Conservation (phyloP, 768 basidiomycete species). For the Rhizopogon vinicolor region DNA sequence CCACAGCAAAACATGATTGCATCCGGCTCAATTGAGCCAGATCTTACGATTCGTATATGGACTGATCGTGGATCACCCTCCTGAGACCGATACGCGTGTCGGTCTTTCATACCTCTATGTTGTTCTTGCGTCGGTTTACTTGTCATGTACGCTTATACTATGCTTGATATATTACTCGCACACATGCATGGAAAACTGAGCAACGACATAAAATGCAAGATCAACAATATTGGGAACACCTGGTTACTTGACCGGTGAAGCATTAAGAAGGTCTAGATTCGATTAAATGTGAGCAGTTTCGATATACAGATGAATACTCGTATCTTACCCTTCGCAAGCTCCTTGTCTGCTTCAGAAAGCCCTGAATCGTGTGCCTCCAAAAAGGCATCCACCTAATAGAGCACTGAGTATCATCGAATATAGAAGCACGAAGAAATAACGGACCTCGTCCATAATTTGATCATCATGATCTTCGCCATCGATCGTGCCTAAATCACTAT, state of each 20-base stretch:
- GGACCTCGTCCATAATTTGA: slow-evolving; percentile 85
- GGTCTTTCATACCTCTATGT: not conserved
- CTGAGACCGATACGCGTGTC: slow-evolving; percentile 2
- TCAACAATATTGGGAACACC: not conserved
- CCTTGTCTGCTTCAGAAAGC: slow-evolving; percentile 73
- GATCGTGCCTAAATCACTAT: slow-evolving; percentile 49
- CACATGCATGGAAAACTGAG: slow-evolving; percentile 7
- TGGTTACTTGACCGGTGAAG: slow-evolving; percentile 50
- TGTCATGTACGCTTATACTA: slow-evolving; percentile 5
- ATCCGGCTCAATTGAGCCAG: slow-evolving; percentile 81
- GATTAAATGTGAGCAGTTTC: not conserved
- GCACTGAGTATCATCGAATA: not conserved
- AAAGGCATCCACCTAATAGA: slow-evolving; percentile 79
- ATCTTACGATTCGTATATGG: slow-evolving; percentile 83
- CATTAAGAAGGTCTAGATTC: slow-evolving; percentile 50
- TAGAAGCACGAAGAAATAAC: slow-evolving; percentile 12
- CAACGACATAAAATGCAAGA: not conserved
- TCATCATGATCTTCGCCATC: slow-evolving; percentile 64
- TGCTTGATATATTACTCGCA: not conserved
- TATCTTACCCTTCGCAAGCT: slow-evolving; percentile 65
- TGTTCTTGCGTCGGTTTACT: slow-evolving; percentile 5
- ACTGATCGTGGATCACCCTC: slow-evolving; percentile 38
- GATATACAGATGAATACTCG: not conserved
- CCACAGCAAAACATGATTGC: slow-evolving; percentile 85
- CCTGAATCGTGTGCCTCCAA: slow-evolving; percentile 91